phyloP scores from a whole-genome alignment of 1,139 yeast species.

The Zygosaccharomyces pseudobailii region DNA sequence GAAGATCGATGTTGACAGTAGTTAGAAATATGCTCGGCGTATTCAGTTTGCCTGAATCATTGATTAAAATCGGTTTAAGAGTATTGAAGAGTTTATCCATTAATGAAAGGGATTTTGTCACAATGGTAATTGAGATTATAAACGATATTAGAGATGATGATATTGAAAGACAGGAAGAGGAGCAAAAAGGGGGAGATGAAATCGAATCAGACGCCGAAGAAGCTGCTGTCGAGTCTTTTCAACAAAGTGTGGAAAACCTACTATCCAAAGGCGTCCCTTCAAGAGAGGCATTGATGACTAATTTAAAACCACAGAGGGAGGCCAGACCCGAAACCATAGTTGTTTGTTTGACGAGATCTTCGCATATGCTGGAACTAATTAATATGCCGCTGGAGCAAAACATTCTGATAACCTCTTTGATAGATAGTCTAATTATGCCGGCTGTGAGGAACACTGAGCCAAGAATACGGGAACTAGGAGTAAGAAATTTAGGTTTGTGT shows the following conservation, averaged over 20 bases:
- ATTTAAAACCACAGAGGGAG: conserved; percentile 25
- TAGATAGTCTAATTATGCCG: conserved; percentile 77
- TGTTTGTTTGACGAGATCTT: conserved; percentile 66
- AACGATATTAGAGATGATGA: conserved; percentile 78
- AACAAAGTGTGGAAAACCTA: conserved; percentile 46
- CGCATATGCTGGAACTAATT: conserved; percentile 64
- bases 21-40: conserved; percentile 58
- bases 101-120: conserved; percentile 77
- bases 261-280: conserved; percentile 18
- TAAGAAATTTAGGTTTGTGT: conserved; percentile 73
- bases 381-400: conserved; percentile 63
- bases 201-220: conserved; percentile 24
- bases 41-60: conserved; percentile 44
- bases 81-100: conserved; percentile 69
- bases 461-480: conserved; percentile 61
- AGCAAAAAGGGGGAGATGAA: conserved; percentile 17
- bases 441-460: conserved; percentile 63
- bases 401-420: conserved; percentile 63
- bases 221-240: conserved; percentile 41
- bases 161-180: conserved; percentile 36
- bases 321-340: conserved; percentile 44
- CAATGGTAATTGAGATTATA: conserved; percentile 80
- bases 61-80: conserved; percentile 55
- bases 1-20: conserved; percentile 73
- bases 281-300: conserved; percentile 20